Percentiles rank a stretch among this genome's conserved stretches.
phyloP scores from a whole-genome alignment of 768 basidiomycete species.

The Boletus rubescentipes region DNA sequence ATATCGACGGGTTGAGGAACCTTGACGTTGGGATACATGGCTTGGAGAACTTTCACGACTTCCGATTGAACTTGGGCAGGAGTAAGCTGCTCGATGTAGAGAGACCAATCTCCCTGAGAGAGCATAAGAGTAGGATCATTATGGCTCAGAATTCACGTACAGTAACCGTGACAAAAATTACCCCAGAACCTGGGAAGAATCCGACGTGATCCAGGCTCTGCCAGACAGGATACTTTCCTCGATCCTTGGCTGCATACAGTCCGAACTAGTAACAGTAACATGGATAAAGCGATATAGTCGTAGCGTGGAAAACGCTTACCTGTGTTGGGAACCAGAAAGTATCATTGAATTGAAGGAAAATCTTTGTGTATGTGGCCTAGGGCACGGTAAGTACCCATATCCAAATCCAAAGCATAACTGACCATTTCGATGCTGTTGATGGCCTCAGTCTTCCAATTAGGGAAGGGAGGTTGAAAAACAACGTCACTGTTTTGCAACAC shows the following conservation, averaged over 20 bases:
- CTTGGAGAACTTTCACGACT: conserved; percentile 49
- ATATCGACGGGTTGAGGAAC: conserved; percentile 59
- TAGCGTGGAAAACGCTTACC: conserved; percentile 15
- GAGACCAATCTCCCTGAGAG: conserved; percentile 55
- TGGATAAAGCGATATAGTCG: background rate
- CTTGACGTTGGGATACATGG: conserved; percentile 55
- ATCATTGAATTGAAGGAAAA: conserved; percentile 59
- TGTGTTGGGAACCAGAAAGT: conserved; percentile 60
- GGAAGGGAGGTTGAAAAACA: conserved; percentile 51
- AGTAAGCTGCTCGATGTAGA: conserved; percentile 53
- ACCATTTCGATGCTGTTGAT: conserved; percentile 63
- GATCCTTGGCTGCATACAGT: conserved; percentile 54
- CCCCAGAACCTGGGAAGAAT: conserved; percentile 60
- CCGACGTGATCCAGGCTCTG: conserved; percentile 56
- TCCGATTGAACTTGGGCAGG: conserved; percentile 49
- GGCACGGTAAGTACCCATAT: background rate
- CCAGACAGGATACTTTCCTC: conserved; percentile 67
- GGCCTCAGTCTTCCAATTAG: conserved; percentile 63
- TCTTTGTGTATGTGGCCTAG: conserved; percentile 62
- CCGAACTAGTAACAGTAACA: conserved; percentile 31
- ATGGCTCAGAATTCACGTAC: conserved; percentile 6
- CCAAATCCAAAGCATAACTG: background rate
- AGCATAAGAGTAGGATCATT: background rate
- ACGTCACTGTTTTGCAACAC: conserved; percentile 68
- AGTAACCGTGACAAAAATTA: conserved; percentile 35